phyloP scores from a whole-genome alignment of 176 grass and related monocot species.

The Elaeis guineensis region DNA sequence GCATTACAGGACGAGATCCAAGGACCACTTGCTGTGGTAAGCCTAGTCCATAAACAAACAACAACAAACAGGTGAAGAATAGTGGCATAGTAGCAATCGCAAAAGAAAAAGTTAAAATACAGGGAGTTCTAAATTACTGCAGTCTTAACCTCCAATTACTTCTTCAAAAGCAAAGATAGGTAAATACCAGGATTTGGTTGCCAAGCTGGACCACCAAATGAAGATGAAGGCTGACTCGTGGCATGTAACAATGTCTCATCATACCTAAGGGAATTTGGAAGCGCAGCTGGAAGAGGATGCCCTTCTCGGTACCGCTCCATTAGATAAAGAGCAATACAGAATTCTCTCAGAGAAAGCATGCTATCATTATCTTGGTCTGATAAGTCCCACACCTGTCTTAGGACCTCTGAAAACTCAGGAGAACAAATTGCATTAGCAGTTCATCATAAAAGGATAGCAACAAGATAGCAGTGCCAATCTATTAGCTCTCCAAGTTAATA shows the following conservation, averaged over 20 bases:
- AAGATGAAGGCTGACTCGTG: conserved; percentile 70
- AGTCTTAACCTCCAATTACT: too few relatives aligned
- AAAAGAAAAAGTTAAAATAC: conserved; percentile 7
- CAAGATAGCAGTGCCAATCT: too few relatives aligned
- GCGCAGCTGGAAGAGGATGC: conserved; percentile 50
- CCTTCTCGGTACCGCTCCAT: conserved; percentile 92
- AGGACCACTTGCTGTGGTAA: conserved; percentile 38
- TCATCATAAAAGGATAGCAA: background rate
- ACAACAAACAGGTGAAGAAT: background rate
- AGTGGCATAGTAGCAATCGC: conserved; percentile 11
- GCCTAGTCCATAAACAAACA: conserved; percentile 26
- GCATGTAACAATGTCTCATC: conserved; percentile 70
- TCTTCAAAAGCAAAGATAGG: conserved; percentile 2
- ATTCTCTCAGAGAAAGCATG: conserved; percentile 98
- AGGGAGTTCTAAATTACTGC: too few relatives aligned
- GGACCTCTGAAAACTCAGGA: conserved; percentile 25
- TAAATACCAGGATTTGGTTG: conserved; percentile 62
- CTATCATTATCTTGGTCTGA: conserved; percentile 99
- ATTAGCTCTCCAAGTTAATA: too few relatives aligned
- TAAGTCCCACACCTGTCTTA: conserved; percentile 98
- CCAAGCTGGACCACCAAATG: conserved; percentile 65
- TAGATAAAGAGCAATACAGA: conserved; percentile 93
- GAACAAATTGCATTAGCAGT: background rate
- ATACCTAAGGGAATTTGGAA: conserved; percentile 74
- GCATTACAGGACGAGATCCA: conserved; percentile 37